Base-by-base conservation (phyloP, 768 basidiomycete genomes). In the Suillus bovinus region DNA sequence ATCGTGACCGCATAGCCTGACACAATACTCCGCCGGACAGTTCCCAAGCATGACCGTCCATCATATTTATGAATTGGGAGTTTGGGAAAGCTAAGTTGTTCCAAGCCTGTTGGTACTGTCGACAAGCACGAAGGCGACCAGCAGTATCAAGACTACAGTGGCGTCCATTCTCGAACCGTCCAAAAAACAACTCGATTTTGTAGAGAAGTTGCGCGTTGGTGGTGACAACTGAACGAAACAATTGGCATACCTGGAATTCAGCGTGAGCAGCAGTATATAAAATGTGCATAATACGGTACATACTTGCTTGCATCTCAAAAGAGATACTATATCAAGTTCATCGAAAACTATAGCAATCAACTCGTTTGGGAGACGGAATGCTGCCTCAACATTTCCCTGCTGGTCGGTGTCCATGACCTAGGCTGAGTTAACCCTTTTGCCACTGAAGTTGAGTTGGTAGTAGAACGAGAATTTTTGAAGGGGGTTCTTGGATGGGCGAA, bases 11-110 rank as follows among this genome's bases (percentile, higher is more conserved):
- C 2, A 62, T 63, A 5, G 70, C 69, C n/a, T 74, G 72, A 1
- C 69, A 73, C 27, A 78, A 67, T 20, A 79, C 66, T 56, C 77
- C 77, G 52, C 75, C 73, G 11, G 68, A 64, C 52, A 79, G 65
- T 57, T 78, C 78, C 77, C 78, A 78, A 24, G 65, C 64, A 22
- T 64, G 44, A 1, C 75, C 70, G 5, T 63, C 58, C 27, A 54
- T 49, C 60, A 69, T 65, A 8, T 65, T 58, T 5, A 70, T 67
- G 16, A 57, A 29, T 2, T 59, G 61, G 11, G n/a, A 59, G 2
- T 66, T 62, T 2, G 68, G 16, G 64, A 68, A 74, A 6, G 61
- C 11, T 59, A 78, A 62, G 29, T 66, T 20, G 50, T 71, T 64
- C 77, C 77, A 79, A 24, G 63, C 69, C 3, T 62, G 64, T 22